Evolutionary conservation across 306 rosid species (phyloP).

Genomic region (Hippophae gyantsensis): DNA sequence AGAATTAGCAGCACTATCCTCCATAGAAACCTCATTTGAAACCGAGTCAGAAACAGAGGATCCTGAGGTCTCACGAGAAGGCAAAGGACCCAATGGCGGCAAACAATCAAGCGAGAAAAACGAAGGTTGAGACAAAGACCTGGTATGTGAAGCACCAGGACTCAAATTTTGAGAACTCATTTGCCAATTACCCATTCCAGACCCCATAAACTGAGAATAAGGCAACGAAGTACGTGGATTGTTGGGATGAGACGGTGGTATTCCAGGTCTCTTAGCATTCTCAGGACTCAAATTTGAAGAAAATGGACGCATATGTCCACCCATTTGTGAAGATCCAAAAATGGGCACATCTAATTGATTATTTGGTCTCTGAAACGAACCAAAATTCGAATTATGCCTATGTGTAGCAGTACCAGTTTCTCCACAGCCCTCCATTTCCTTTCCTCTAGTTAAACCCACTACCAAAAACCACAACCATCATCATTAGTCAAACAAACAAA

Average conservation of each 20-base stretch:
- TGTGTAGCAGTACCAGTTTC: slow-evolving; percentile 28
- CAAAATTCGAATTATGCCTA: slow-evolving; percentile 26
- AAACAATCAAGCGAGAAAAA: slow-evolving; percentile 45
- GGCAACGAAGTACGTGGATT: slow-evolving; percentile 27
- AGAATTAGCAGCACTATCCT: slow-evolving; percentile 42
- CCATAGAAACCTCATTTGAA: slow-evolving; percentile 38
- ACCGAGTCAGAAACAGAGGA: slow-evolving; percentile 34
- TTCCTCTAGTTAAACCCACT: not conserved
- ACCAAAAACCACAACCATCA: not conserved
- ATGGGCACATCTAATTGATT: no score
- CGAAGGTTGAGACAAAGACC: slow-evolving; percentile 66
- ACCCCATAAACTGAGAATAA: slow-evolving; percentile 27
- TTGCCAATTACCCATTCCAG: slow-evolving; percentile 35
- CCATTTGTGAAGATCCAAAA: slow-evolving; percentile 28
- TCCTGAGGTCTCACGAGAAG: slow-evolving; percentile 29
- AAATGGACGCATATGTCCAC: slow-evolving; percentile 17
- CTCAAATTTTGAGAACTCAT: slow-evolving; percentile 36
- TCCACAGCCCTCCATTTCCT: slow-evolving; percentile 47
- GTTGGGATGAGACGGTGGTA: slow-evolving; percentile 62
- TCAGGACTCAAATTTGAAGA: slow-evolving; percentile 37
- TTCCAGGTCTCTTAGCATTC: slow-evolving; percentile 42
- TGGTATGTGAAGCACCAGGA: slow-evolving; percentile 41
- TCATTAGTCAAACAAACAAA: not conserved
- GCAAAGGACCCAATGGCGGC: slow-evolving; percentile 70
- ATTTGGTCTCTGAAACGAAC: not conserved